A percentile compares a stretch with the other conserved stretches of the same genome.
Evolutionary conservation across 805 yeast species (phyloP).

Genomic region (Pichia gijzeniarum): DNA sequence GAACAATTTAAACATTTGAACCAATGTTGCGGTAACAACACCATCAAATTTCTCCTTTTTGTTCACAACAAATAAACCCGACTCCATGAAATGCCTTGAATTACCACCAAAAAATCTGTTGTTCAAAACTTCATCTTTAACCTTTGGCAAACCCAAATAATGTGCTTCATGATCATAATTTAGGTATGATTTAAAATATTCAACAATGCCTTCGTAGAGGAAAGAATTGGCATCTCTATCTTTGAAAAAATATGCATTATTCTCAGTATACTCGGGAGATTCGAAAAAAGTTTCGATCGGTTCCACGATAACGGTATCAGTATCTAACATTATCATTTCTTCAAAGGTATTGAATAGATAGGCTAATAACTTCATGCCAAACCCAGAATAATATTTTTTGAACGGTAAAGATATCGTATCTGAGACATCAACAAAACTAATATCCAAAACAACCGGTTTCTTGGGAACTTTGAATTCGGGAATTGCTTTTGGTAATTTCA

Average conservation of each 20-base stretch:
- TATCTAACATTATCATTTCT: conserved; percentile 48
- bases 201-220: conserved; percentile 35
- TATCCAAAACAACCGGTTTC: conserved; percentile 24
- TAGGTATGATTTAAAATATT: conserved; percentile 39
- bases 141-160: conserved; percentile 33
- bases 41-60: conserved; percentile 45
- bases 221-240: conserved; percentile 39
- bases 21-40: conserved; percentile 35
- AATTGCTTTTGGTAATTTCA: conserved; percentile 23
- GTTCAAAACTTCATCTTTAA: conserved; percentile 29
- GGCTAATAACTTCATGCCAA: conserved; percentile 47
- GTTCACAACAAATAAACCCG: conserved; percentile 43
- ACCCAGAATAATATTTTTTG: conserved; percentile 22
- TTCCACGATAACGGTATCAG: conserved; percentile 40
- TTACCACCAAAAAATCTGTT: conserved; percentile 39
- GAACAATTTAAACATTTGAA: conserved; percentile 39
- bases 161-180: conserved; percentile 39
- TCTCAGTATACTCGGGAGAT: conserved; percentile 29
- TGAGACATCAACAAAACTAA: conserved; percentile 31
- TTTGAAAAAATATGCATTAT: conserved; percentile 42
- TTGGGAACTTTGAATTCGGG: conserved; percentile 17
- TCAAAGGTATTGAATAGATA: conserved; percentile 51
- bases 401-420: conserved; percentile 22
- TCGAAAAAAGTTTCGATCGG: conserved; percentile 34
- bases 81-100: conserved; percentile 41